Evolutionary conservation across 495 filamentous ascomycete genomes (phyloP).

Genomic region (Lindgomyces ingoldianus): DNA sequence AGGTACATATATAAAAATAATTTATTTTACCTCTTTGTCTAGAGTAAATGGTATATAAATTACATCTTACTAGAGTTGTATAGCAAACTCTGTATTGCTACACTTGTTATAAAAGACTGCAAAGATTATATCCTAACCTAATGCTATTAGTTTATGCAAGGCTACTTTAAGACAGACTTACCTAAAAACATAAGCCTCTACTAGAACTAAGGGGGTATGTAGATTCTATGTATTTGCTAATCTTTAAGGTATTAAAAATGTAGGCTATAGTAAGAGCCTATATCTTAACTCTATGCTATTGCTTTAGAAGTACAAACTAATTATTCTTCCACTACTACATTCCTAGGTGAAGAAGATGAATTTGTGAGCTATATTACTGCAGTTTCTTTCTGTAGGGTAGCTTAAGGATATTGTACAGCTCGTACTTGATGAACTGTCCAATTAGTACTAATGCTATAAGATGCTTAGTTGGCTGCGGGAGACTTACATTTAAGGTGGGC

Average conservation of each 20-base stretch:
- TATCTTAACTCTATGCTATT: conserved; percentile 14
- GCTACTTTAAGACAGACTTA: conserved; percentile 21
- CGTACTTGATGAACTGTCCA: conserved; percentile 25
- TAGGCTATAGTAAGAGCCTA: conserved; percentile 11
- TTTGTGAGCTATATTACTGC: conserved; percentile 17
- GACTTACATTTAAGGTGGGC: too few species aligned
- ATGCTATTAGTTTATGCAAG: conserved; percentile 17
- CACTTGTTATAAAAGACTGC: conserved; percentile 19
- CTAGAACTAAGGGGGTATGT: conserved; percentile 14
- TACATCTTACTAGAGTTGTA: conserved; percentile 15
- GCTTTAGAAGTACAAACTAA: conserved; percentile 18
- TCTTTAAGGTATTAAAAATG: conserved; percentile 18
- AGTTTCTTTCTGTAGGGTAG: conserved; percentile 16
- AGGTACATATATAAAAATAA: conserved; percentile 12
- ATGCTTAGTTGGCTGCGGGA: conserved; percentile 10
- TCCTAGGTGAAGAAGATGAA: conserved; percentile 21
- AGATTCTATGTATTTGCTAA: conserved; percentile 24
- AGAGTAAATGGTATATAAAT: conserved; percentile 13
- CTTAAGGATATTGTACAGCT: too few species aligned
- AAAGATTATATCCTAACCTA: conserved; percentile 19
- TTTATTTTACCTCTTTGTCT: conserved; percentile 14
- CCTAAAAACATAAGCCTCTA: too few species aligned
- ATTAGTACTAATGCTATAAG: conserved; percentile 24
- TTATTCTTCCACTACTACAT: conserved; percentile 13
- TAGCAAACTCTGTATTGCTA: conserved; percentile 18